phyloP scores from a whole-genome alignment of 768 basidiomycete species.

The Mrakia hoshinonis region DNA sequence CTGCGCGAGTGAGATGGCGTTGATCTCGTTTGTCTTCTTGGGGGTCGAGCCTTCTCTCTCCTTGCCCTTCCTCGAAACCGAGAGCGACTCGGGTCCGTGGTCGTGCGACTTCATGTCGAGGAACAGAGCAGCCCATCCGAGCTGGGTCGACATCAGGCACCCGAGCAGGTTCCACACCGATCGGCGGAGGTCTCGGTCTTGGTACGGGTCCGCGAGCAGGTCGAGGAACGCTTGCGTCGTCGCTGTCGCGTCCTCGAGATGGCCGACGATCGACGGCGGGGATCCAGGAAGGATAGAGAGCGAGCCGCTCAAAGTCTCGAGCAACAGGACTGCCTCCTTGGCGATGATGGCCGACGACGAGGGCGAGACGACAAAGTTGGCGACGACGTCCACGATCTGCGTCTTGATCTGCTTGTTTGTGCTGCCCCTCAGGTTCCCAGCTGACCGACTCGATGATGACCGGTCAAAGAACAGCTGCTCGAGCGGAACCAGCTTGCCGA shows the following conservation, averaged over 20 bases:
- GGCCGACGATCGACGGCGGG: constrained; percentile 64
- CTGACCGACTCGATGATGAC: constrained; percentile 10
- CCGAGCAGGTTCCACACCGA: constrained; percentile 19
- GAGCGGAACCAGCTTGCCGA: constrained; percentile 54
- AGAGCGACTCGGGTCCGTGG: background rate
- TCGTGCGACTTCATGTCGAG: constrained; percentile 19
- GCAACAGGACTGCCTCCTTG: constrained; percentile 56
- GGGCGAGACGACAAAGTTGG: constrained; percentile 58
- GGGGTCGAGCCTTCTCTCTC: background rate
- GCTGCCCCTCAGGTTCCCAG: background rate
- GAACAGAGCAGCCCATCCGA: constrained; percentile 23
- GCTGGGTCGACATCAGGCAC: constrained; percentile 5
- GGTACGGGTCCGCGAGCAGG: constrained; percentile 15
- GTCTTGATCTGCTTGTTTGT: constrained; percentile 40
- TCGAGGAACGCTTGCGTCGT: constrained; percentile 16
- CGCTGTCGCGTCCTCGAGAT: constrained; percentile 56
- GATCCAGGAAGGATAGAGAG: constrained; percentile 44
- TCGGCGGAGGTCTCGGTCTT: constrained; percentile 10
- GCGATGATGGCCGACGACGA: constrained; percentile 56
- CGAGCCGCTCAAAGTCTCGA: constrained; percentile 61
- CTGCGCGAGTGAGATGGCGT: constrained; percentile 33
- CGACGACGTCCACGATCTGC: constrained; percentile 68
- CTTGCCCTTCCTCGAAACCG: constrained; percentile 1
- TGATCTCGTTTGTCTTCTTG: constrained; percentile 31
- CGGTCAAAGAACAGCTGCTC: constrained; percentile 43